Evolutionary conservation across 2,329 filamentous ascomycete genomes (phyloP).

Genomic region (Fusarium camptoceras): DNA sequence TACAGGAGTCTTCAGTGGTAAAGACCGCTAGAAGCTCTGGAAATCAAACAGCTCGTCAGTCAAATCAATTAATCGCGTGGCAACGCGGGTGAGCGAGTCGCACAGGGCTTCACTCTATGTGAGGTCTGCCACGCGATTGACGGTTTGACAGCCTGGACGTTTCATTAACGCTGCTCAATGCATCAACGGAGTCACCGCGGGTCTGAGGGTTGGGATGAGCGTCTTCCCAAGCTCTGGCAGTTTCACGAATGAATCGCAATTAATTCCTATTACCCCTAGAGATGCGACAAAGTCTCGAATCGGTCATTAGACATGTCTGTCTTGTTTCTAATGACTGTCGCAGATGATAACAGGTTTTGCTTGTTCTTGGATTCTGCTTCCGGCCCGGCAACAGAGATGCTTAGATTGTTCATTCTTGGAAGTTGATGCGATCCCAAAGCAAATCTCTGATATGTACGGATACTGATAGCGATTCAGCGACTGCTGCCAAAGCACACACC

Average conservation of each 20-base stretch:
- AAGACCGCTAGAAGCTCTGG: not conserved
- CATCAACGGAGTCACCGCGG: slow-evolving; percentile 25
- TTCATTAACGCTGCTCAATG: slow-evolving; percentile 17
- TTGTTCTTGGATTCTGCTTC: slow-evolving; percentile 11
- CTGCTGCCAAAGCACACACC: slow-evolving; percentile 7
- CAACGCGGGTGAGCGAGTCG: slow-evolving; percentile 27
- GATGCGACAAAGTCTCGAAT: not conserved
- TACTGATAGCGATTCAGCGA: not conserved
- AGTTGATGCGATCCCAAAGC: not conserved
- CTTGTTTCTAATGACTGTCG: slow-evolving; percentile 8
- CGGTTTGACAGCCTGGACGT: slow-evolving; percentile 33
- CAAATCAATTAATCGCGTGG: not conserved
- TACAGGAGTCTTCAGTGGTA: not conserved
- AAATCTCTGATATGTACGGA: not conserved
- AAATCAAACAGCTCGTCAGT: not conserved
- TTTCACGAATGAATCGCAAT: slow-evolving; percentile 18
- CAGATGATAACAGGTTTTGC: slow-evolving; percentile 10
- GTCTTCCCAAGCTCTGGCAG: slow-evolving; percentile 2
- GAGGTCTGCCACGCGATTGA: slow-evolving; percentile 37
- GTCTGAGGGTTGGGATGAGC: slow-evolving; percentile 5
- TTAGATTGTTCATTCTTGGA: slow-evolving; percentile 13
- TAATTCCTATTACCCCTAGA: not conserved
- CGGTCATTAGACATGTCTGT: slow-evolving; percentile 17
- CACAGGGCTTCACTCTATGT: slow-evolving; percentile 9
- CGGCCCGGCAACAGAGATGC: slow-evolving; percentile 10